Conservation (phyloP, 441 rosid species). For the Syzygium syzygioides region DNA sequence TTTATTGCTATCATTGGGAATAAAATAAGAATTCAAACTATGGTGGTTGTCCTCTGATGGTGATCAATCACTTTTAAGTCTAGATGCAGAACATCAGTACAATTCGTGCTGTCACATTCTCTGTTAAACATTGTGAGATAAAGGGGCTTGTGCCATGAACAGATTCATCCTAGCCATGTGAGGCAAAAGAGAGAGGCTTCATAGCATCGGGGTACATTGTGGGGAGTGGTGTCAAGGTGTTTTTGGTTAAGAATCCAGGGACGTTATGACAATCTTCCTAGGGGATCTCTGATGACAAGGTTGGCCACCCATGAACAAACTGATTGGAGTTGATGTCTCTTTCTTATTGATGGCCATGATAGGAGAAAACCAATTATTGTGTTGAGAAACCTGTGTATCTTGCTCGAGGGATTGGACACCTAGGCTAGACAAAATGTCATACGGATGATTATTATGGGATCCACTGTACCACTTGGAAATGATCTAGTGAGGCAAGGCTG, state of each 20-base stretch:
- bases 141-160: background rate
- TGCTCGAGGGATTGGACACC: background rate
- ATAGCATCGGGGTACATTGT: background rate
- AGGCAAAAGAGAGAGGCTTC: background rate
- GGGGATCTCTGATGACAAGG: background rate
- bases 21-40: background rate
- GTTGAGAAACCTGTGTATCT: background rate
- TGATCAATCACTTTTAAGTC: background rate
- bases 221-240: background rate
- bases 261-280: background rate
- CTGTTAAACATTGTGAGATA: background rate
- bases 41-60: background rate
- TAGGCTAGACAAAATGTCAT: background rate
- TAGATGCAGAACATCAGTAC: background rate
- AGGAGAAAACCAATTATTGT: background rate
- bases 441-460: background rate
- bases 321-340: background rate
- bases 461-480: background rate
- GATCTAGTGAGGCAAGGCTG: background rate
- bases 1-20: background rate
- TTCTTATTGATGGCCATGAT: background rate
- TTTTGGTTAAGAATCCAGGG: background rate
- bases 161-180: background rate
- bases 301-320: background rate
- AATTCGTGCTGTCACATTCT: background rate